Base-by-base conservation (phyloP, 345 rosid species). In the Punica granatum region DNA sequence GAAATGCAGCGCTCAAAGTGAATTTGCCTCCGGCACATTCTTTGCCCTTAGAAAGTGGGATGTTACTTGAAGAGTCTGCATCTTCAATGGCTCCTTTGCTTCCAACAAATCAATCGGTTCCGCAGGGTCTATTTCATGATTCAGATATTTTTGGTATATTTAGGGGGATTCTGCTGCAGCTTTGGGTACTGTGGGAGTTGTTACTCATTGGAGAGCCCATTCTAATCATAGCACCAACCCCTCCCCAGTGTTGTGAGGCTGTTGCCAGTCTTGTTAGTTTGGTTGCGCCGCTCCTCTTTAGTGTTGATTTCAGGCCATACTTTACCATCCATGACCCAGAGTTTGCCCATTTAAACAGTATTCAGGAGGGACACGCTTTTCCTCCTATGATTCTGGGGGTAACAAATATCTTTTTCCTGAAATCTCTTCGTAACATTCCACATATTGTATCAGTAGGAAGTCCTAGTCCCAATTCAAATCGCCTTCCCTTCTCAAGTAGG, bases 321-420 rank as follows among this genome's bases (percentile, higher is more conserved):
- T 94, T 94, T 72, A 91, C 99, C 72, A 94, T 94, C 69, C 99
- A 92, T 70, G 93, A 92, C 75, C 97, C 97, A 6, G 89, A 84
- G 21, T 94, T 94, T 66, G 87, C 86, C 58, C 74, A 73, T 21
- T 64, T 94, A 43, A 92, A 92, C 73, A 76, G 92, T 12, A 87
- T 94, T 64, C 80, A 76, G 63, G 92, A 89, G 76, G 97, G 98
- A 67, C 89, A 84, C 25, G 63, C 82, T 48, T 94, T 89, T 78
- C 99, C 99, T 46, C 89, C 98, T 26, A 84, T 94, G 87, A 73
- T 94, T 54, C 85, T 94, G 87, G 99, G 97, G 44, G 99, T 94
- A 63, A 94, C 99, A 35, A 94, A 94, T 63, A 80, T 94, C 26
- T 94, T 94, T 82, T 94, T 94, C 84, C 90, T 94, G 18, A 91